Conservation (phyloP, 352 stramenopile genomes). For the Phytopythium ostracodes region DNA sequence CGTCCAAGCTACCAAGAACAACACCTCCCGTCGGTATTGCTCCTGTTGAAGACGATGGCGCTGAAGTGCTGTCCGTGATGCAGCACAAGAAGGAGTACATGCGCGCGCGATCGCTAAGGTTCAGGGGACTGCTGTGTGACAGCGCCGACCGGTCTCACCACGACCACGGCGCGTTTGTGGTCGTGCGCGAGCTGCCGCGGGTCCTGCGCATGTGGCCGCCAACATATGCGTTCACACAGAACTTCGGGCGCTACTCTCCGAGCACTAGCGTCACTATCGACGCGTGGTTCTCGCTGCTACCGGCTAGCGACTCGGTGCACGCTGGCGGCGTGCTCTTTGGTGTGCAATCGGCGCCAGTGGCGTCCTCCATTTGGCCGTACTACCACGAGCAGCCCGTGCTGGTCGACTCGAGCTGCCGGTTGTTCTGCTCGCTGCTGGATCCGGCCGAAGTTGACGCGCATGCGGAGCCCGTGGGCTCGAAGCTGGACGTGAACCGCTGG, state of each 20-base stretch:
- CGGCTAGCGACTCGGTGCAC: slow-evolving; percentile 7
- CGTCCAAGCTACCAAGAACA: not conserved
- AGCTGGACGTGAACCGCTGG: slow-evolving; percentile 27
- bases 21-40: not conserved
- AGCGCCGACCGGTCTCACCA: not conserved
- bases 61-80: not conserved
- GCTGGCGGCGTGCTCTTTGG: slow-evolving; percentile 36
- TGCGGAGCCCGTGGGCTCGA: slow-evolving; percentile 10
- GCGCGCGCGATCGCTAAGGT: slow-evolving; percentile 3
- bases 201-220: not conserved
- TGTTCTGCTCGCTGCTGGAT: slow-evolving; percentile 49
- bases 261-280: slow-evolving; percentile 30
- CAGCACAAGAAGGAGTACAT: slow-evolving; percentile 1
- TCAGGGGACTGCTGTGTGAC: not conserved
- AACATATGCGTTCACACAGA: slow-evolving; percentile 13
- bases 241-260: slow-evolving; percentile 11
- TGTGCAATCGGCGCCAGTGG: slow-evolving; percentile 29
- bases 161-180: slow-evolving; percentile 8
- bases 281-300: slow-evolving; percentile 32
- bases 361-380: slow-evolving; percentile 24
- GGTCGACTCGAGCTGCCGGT: slow-evolving; percentile 29
- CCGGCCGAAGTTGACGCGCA: slow-evolving; percentile 6
- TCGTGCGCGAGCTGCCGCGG: not conserved
- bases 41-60: not conserved
- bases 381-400: slow-evolving; percentile 40